phyloP scores from a whole-genome alignment of 768 basidiomycete species.

The Lepiota venenata region DNA sequence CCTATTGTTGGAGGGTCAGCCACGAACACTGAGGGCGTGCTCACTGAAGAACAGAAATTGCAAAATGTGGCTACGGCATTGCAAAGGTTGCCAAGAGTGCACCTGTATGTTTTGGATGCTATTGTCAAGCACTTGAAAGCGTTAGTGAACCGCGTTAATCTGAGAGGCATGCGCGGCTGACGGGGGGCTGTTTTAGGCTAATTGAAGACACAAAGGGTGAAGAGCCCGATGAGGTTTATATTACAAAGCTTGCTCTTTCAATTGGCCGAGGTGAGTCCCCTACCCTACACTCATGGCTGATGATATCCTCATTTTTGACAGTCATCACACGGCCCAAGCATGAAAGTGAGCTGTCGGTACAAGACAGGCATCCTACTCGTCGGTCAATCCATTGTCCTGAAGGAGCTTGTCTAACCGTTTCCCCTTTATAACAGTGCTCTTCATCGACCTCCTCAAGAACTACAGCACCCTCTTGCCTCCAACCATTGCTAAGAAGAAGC shows the following conservation, averaged over 20 bases:
- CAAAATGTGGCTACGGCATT: constrained; percentile 60
- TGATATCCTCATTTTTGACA: constrained; percentile 24
- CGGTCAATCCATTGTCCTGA: constrained; percentile 21
- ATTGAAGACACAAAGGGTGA: constrained; percentile 66
- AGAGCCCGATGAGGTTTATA: constrained; percentile 75
- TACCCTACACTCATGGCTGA: background rate
- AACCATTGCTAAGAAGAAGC: constrained; percentile 80
- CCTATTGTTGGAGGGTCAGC: constrained; percentile 61
- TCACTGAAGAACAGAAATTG: constrained; percentile 56
- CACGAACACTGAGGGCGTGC: constrained; percentile 47
- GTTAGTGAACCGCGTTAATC: constrained; percentile 37
- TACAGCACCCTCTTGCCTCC: constrained; percentile 76
- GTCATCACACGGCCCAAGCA: constrained; percentile 79
- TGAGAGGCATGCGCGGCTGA: constrained; percentile 1
- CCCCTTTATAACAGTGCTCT: constrained; percentile 49
- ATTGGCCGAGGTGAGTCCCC: constrained; percentile 73
- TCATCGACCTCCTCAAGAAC: constrained; percentile 80
- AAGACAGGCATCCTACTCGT: constrained; percentile 86
- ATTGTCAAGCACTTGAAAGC: constrained; percentile 72
- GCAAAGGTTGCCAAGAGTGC: constrained; percentile 70
- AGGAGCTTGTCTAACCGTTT: constrained; percentile 1
- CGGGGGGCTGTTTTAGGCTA: constrained; percentile 45
- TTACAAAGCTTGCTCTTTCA: constrained; percentile 85
- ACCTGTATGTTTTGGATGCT: constrained; percentile 76
- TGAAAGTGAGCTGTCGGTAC: constrained; percentile 84